A percentile compares a stretch with the other conserved stretches of the same genome.
Conservation (phyloP, 1,284 basidiomycete species). For the Rhodotorula sp. region DNA sequence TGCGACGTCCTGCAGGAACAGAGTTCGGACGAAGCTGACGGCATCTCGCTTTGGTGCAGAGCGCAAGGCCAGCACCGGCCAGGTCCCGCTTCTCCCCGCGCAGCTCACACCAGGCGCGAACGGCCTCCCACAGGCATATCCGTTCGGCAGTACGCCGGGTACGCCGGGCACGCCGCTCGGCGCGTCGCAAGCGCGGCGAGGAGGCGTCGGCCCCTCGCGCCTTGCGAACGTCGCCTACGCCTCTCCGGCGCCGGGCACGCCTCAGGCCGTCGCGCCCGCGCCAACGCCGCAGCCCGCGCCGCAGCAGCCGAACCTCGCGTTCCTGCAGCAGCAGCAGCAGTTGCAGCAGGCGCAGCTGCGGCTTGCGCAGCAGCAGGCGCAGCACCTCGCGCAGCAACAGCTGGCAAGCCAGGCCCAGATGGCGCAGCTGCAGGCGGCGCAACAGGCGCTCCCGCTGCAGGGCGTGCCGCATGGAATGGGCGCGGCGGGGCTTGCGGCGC, state of each 20-base stretch:
- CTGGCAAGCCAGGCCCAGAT: constrained; percentile 31
- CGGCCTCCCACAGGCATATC: constrained; percentile 8
- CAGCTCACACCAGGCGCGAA: constrained; percentile 13
- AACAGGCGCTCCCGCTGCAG: constrained; percentile 5
- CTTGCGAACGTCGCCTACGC: constrained; percentile 33
- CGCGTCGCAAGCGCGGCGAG: not conserved
- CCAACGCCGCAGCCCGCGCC: constrained; percentile 8
- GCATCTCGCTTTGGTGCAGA: constrained; percentile 1
- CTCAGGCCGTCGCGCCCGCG: constrained; percentile 12
- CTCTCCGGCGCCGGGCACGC: constrained; percentile 12
- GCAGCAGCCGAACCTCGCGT: constrained; percentile 20
- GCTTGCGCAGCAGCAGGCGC: constrained; percentile 20
- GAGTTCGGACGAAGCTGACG: too few relatives aligned
- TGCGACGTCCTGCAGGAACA: too few relatives aligned
- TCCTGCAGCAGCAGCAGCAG: constrained; percentile 36
- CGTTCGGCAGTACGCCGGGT: constrained; percentile 4
- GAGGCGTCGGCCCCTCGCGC: constrained; percentile 24
- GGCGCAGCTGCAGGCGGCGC: constrained; percentile 28
- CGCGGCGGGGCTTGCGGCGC: not conserved
- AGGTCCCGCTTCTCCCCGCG: constrained; percentile 32
- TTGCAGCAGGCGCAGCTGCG: constrained; percentile 25
- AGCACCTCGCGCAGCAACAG: constrained; percentile 19
- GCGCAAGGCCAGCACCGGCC: constrained; percentile 24
- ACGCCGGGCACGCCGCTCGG: constrained; percentile 12
- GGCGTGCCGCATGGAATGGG: not conserved